Evolutionary conservation across 2,329 filamentous ascomycete genomes (phyloP).

Genomic region (Fusarium subtropicale): DNA sequence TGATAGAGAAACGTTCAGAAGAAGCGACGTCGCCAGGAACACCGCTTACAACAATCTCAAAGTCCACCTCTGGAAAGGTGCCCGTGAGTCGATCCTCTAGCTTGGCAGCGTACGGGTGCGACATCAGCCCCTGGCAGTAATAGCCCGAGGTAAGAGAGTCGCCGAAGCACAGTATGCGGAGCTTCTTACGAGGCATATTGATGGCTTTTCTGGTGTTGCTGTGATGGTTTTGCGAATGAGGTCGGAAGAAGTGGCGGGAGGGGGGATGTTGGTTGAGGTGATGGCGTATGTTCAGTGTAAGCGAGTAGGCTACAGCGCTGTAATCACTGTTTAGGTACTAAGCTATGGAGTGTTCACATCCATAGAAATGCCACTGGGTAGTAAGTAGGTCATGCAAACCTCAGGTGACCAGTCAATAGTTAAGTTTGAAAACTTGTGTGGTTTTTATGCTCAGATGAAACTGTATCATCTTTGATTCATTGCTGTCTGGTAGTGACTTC

Average conservation of each 20-base stretch:
- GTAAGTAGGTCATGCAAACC: not conserved
- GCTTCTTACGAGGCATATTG: conserved; percentile 50
- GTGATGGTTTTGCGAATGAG: not conserved
- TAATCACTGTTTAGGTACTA: not conserved
- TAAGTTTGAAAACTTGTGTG: not conserved
- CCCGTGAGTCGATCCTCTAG: conserved; percentile 61
- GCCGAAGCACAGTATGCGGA: conserved; percentile 72
- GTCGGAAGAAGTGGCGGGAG: conserved; percentile 10
- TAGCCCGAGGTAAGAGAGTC: conserved; percentile 73
- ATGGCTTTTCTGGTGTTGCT: not conserved
- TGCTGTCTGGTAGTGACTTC: not conserved
- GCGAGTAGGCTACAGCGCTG: conserved; percentile 26
- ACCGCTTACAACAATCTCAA: conserved; percentile 63
- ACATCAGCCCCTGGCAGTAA: conserved; percentile 54
- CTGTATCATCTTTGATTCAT: not conserved
- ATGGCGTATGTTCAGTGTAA: conserved; percentile 27
- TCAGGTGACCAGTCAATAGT: not conserved
- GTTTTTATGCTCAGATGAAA: not conserved
- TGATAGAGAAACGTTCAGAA: conserved; percentile 47
- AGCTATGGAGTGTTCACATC: not conserved
- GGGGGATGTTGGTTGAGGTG: conserved; percentile 8
- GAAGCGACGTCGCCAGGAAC: conserved; percentile 63
- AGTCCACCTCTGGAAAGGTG: conserved; percentile 57
- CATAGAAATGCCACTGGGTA: not conserved
- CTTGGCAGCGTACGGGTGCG: conserved; percentile 65